Base-by-base conservation (phyloP, 192 early-diverging fungal genomes). In the Umbelopsis sp. region DNA sequence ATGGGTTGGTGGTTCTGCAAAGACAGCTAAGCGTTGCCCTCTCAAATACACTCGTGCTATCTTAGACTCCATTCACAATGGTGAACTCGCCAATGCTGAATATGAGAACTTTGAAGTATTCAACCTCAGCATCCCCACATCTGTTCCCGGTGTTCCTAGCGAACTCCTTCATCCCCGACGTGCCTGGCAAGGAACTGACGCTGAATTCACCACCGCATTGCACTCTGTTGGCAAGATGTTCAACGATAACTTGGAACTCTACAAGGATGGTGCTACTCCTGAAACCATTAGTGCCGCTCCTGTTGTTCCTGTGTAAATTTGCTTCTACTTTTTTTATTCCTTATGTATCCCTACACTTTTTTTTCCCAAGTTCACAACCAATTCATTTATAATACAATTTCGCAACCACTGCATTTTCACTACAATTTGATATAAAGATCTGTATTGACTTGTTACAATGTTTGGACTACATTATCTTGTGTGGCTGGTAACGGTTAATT, bases 21-120 rank as follows among this genome's bases (percentile, higher is more conserved):
- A 94, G 70, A 78, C 83, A 34, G 96, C 95, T 62, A 91, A 95
- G 86, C 93, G 97, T 38, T 95, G 96, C 72, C 84, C 95, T 38
- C 91, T 98, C 71, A 97, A 95, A 89, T 97, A 98, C 88, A 93
- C 95, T 67, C 93, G 97, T 70, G 95, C 95, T 72, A 96, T 98
- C 77, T 93, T 98, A 71, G 96, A 98, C 80, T 93, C 97, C 53
- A 97, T 98, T 82, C 97, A 98, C 91, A 88, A 79, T 66, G 96
- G 96, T 68, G 94, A 94, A 86, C 89, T 98, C 65, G 83, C 88
- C 65, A 91, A 89, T 21, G 91, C 93, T 49, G 85, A 95, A 72
- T 97, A 91, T 81, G 85, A 90, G 62, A 91, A 81, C 82, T 96
- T 95, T 83, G 92, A 92, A 22, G 86, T 92, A 53, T 98, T 98